These are phyloP conservation scores for Candida patagonica DNA, from an alignment of 805 yeast species.

Conservation along the genomic window DNA sequence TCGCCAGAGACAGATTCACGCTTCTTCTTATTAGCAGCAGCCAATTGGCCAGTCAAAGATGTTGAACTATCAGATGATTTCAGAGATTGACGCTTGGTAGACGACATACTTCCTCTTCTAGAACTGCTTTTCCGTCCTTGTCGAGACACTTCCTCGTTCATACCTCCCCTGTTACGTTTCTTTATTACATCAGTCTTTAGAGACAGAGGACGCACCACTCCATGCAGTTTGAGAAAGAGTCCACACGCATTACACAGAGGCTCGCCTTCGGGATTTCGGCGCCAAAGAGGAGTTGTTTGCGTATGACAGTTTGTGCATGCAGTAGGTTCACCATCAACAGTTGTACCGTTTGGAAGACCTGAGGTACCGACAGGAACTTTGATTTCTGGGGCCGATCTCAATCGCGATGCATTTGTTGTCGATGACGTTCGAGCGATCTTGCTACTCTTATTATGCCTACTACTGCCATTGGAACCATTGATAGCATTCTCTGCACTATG, in stretches of 20 bases:
- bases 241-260: constrained; percentile 97
- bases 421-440: constrained; percentile 13
- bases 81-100: constrained; percentile 4
- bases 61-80: constrained; percentile 6
- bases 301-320: constrained; percentile 84
- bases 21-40: too few species aligned
- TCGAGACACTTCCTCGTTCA: constrained; percentile 5
- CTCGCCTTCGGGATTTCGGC: constrained; percentile 85
- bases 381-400: constrained; percentile 2
- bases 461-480: neutral
- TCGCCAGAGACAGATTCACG: too few species aligned
- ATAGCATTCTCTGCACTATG: too few species aligned
- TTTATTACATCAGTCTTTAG: constrained; percentile 88
- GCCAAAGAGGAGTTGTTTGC: constrained; percentile 88
- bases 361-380: neutral
- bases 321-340: constrained; percentile 21
- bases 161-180: constrained; percentile 62
- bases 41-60: too few species aligned
- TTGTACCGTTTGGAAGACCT: neutral
- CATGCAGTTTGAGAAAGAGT: constrained; percentile 80
- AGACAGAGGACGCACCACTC: constrained; percentile 88
- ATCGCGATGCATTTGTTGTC: constrained; percentile 11
- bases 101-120: constrained; percentile 9
- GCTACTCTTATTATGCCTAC: neutral
- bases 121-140: constrained; percentile 7